Conservation (phyloP, 1,284 basidiomycete genomes). For the Trametes hirsuta region DNA sequence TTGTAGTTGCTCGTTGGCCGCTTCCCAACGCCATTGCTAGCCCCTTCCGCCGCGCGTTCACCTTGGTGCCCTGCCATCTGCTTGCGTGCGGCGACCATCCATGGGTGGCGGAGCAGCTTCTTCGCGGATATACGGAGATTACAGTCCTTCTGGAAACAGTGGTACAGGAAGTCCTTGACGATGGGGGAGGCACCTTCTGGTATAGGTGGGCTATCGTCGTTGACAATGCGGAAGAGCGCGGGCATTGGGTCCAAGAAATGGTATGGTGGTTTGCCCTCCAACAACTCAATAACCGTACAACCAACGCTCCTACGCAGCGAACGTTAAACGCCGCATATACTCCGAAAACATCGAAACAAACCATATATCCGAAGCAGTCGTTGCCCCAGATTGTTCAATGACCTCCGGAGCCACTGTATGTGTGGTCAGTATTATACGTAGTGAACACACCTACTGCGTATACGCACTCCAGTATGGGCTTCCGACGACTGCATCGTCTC, state of each 20-base stretch:
- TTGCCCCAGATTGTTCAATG: conserved; percentile 95
- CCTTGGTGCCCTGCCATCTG: conserved; percentile 59
- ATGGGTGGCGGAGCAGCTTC: conserved; percentile 91
- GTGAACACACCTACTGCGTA: conserved; percentile 9
- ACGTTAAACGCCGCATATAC: conserved; percentile 2
- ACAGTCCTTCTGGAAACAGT: conserved; percentile 98
- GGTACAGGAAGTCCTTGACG: conserved; percentile 95
- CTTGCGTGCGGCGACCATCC: conserved; percentile 89
- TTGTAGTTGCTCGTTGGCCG: conserved; percentile 76
- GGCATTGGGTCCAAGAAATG: conserved; percentile 97
- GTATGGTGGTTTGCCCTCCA: conserved; percentile 96
- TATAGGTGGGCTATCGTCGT: conserved; percentile 95
- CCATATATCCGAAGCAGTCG: conserved; percentile 97
- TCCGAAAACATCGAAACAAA: conserved; percentile 32
- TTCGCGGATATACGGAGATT: conserved; percentile 93
- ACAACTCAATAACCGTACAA: conserved; percentile 94
- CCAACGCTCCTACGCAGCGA: conserved; percentile 76
- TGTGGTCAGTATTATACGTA: conserved; percentile 21
- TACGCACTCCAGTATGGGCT: conserved; percentile 95
- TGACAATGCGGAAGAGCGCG: conserved; percentile 96
- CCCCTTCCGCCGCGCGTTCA: conserved; percentile 42
- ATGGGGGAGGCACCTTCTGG: conserved; percentile 93
- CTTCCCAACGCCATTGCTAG: conserved; percentile 42
- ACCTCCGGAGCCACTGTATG: conserved; percentile 92
- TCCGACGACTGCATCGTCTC: conserved; percentile 90